A percentile compares a stretch with the other conserved stretches of the same genome.
Conservation (phyloP, 1,284 basidiomycete species). For the Exobasidium rhododendri region DNA sequence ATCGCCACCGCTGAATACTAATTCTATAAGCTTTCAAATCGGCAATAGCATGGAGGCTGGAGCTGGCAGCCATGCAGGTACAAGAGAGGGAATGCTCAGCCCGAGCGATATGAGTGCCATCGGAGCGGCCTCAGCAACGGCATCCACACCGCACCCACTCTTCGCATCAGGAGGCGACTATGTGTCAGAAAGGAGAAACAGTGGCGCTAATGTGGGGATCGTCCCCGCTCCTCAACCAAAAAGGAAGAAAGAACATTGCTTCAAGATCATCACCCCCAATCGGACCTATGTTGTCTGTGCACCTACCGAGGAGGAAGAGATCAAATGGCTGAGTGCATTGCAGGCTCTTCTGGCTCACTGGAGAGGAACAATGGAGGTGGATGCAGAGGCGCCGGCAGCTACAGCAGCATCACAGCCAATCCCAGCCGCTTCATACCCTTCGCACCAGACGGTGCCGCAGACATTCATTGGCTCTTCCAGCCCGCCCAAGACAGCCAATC, state of each 20-base stretch:
- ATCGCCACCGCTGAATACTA: not conserved
- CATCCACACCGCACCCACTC: too few species aligned
- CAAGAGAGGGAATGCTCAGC: not conserved
- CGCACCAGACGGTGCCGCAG: not conserved
- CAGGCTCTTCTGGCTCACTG: slow-evolving; percentile 73
- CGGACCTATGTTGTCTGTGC: slow-evolving; percentile 84
- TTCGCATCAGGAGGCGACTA: not conserved
- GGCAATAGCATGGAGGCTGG: not conserved
- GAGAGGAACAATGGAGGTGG: slow-evolving; percentile 60
- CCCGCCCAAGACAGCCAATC: too few species aligned
- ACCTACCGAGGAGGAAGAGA: slow-evolving; percentile 95
- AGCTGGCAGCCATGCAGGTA: not conserved
- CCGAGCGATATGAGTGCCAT: not conserved
- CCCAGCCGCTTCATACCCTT: not conserved
- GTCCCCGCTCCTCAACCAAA: slow-evolving; percentile 15
- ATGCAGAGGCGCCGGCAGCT: not conserved
- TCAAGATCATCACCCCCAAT: slow-evolving; percentile 95
- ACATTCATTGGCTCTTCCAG: too few species aligned
- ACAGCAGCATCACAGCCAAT: not conserved
- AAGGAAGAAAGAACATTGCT: slow-evolving; percentile 63
- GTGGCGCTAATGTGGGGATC: not conserved
- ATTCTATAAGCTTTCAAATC: not conserved
- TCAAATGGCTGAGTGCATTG: slow-evolving; percentile 93
- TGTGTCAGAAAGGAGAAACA: not conserved
- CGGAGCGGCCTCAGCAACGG: not conserved